A percentile compares a stretch with the other conserved stretches of the same genome.
phyloP scores from a whole-genome alignment of 345 rosid genomes.

The Schrenkiella parvula region DNA sequence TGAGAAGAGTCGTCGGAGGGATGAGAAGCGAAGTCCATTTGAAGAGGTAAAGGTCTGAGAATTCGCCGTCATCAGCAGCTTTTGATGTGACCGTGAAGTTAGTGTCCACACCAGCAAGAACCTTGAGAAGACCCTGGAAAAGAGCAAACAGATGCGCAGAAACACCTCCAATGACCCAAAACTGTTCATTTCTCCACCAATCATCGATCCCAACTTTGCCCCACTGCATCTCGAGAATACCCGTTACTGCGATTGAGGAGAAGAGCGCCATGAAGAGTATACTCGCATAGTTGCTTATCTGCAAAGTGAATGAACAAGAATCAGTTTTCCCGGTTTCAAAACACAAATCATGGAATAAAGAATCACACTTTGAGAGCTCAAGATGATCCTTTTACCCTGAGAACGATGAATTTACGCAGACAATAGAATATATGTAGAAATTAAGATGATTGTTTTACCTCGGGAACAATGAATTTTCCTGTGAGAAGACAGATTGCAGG shows the following conservation, averaged over 20 bases:
- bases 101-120: conserved; percentile 87
- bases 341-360: background rate
- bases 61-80: conserved; percentile 90
- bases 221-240: conserved; percentile 99
- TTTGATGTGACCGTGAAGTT: conserved; percentile 94
- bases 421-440: background rate
- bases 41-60: conserved; percentile 93
- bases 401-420: background rate
- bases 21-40: conserved; percentile 92
- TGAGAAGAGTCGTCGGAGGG: conserved; percentile 84
- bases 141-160: conserved; percentile 95
- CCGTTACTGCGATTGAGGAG: conserved; percentile 89
- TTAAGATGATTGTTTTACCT: conserved; percentile 49
- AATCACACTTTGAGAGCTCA: conserved; percentile 7
- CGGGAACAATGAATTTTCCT: conserved; percentile 92
- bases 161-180: conserved; percentile 98
- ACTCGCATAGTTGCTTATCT: conserved; percentile 97
- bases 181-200: conserved; percentile 99
- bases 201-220: conserved; percentile 94
- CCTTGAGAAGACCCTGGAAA: conserved; percentile 92
- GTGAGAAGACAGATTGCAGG: conserved; percentile 98
- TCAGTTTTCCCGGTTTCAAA: background rate
- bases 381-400: background rate
- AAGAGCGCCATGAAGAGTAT: conserved; percentile 82
- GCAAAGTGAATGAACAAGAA: conserved; percentile 26